A percentile compares a stretch with the other conserved stretches of the same genome.
Evolutionary conservation across 169 alveolate genomes (phyloP).

Genomic region (Perkinsus chesapeaki): DNA sequence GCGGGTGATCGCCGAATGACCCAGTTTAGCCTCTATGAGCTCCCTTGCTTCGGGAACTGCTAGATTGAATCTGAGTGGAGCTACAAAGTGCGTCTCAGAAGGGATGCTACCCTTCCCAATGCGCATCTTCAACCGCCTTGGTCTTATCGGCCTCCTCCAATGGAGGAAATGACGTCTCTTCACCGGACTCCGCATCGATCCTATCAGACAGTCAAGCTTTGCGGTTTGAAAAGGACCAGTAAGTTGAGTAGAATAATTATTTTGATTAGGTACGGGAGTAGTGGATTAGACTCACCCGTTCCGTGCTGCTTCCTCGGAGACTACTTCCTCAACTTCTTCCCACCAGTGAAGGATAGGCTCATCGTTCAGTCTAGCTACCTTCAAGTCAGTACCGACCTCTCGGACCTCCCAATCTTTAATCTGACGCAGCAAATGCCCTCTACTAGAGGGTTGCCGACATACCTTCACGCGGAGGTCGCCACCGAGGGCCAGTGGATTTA

Average conservation of each 20-base stretch:
- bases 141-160: not conserved
- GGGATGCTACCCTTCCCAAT: not conserved
- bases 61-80: not conserved
- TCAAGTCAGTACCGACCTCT: not conserved
- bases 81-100: not conserved
- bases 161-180: not conserved
- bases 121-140: not conserved
- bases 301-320: not conserved
- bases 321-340: not conserved
- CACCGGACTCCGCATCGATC: not conserved
- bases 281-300: not conserved
- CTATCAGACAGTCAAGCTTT: too few species aligned
- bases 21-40: not conserved
- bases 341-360: not conserved
- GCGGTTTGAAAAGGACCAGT: too few species aligned
- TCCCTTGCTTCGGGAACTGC: not conserved
- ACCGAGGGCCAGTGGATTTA: not conserved
- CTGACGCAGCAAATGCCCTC: too few species aligned
- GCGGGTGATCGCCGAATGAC: not conserved
- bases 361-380: not conserved
- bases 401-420: not conserved
- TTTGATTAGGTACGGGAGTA: too few species aligned
- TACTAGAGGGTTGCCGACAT: not conserved
- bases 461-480: not conserved
- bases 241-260: too few species aligned